Percentiles rank a stretch among this genome's conserved stretches.
These are phyloP conservation scores for Amphirosellinia nigrospora DNA, from an alignment of 495 filamentous ascomycete genomes.

Conservation along the genomic window DNA sequence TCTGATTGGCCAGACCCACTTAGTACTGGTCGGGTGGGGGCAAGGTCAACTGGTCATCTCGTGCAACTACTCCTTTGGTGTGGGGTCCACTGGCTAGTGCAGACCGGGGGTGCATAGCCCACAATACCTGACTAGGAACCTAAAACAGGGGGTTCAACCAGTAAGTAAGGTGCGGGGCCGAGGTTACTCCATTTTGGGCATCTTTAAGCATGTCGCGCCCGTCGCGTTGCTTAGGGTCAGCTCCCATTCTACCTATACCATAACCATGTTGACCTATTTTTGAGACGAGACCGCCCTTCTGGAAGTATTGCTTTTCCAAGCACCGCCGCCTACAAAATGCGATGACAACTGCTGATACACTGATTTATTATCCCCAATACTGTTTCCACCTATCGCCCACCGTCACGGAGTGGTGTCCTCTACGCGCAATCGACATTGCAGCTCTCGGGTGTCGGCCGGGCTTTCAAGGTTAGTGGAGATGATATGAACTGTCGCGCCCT, in stretches of 20 bases:
- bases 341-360: conserved; percentile 54
- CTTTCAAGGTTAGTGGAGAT: conserved; percentile 65
- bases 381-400: conserved; percentile 87
- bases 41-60: too few species aligned
- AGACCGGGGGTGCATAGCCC: too few species aligned
- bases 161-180: conserved; percentile 15
- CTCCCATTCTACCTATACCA: conserved; percentile 16
- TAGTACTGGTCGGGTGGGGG: too few species aligned
- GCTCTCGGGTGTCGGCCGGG: conserved; percentile 61
- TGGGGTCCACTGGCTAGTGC: too few species aligned
- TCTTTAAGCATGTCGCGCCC: conserved; percentile 18
- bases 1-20: too few species aligned
- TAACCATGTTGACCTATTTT: conserved; percentile 21
- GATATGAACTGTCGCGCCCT: neutral
- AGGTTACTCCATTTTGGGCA: neutral
- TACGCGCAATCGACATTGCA: conserved; percentile 73
- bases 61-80: too few species aligned
- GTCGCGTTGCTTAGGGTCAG: conserved; percentile 24
- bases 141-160: too few species aligned
- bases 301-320: conserved; percentile 26
- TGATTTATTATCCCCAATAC: conserved; percentile 72
- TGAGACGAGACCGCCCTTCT: conserved; percentile 15
- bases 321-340: conserved; percentile 45
- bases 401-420: conserved; percentile 80
- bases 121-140: too few species aligned